Evolutionary conservation across 352 stramenopile species (phyloP).

Genomic region (Pythium dissotocum): DNA sequence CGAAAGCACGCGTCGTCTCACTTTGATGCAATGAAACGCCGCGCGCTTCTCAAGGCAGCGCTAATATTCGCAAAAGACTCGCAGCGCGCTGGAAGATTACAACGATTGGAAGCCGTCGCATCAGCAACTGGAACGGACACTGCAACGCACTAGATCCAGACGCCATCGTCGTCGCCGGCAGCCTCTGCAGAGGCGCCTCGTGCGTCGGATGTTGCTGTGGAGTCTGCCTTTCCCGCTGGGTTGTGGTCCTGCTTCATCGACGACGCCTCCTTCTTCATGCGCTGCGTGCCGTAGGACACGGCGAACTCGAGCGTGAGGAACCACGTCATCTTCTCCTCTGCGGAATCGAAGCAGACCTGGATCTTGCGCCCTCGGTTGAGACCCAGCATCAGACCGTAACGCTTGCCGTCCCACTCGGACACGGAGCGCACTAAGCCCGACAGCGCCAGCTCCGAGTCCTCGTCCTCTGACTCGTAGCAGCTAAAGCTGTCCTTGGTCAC

Average conservation of each 20-base stretch:
- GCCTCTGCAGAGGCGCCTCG: slow-evolving; percentile 17
- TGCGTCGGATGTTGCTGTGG: slow-evolving; percentile 9
- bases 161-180: slow-evolving; percentile 55
- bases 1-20: neutral
- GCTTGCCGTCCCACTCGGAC: slow-evolving; percentile 74
- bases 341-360: slow-evolving; percentile 77
- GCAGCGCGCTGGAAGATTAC: slow-evolving; percentile 6
- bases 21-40: neutral
- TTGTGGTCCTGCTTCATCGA: slow-evolving; percentile 42
- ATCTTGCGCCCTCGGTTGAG: slow-evolving; percentile 73
- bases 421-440: slow-evolving; percentile 69
- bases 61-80: neutral
- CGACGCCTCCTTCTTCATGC: slow-evolving; percentile 74
- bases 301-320: slow-evolving; percentile 80
- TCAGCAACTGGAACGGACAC: slow-evolving; percentile 6
- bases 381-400: slow-evolving; percentile 66
- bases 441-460: slow-evolving; percentile 64
- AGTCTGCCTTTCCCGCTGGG: slow-evolving; percentile 40
- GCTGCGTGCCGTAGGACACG: slow-evolving; percentile 59
- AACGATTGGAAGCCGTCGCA: slow-evolving; percentile 14
- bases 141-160: slow-evolving; percentile 58
- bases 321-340: slow-evolving; percentile 84
- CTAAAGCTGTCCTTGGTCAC: slow-evolving; percentile 80
- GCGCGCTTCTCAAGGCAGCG: too few relatives aligned
- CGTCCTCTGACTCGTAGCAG: slow-evolving; percentile 75